Evolutionary conservation across 2,329 filamentous ascomycete genomes (phyloP), one percentile per base, ranked within the genome.

Genomic region (Cercospora sp.): DNA sequence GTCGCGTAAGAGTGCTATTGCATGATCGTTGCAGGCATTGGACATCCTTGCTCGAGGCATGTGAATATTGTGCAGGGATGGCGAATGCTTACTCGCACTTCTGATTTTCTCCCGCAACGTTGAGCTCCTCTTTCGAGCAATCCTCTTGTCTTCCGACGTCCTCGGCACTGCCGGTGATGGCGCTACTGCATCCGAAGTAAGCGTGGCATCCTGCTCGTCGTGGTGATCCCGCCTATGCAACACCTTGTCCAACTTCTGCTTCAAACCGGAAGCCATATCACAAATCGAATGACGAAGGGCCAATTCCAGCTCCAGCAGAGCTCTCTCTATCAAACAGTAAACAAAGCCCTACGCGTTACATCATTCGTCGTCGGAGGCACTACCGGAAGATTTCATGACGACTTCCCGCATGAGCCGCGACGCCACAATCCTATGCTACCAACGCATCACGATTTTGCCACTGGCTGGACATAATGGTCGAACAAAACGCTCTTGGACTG

Each of bases 181-280:
- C 20, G 62, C 62, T n/a, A 42, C 51, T 18, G 20, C 12, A 31
- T 59, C n/a, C 2, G 13, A 16, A 2, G 48, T 16, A 20, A 26
- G 3, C 8, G 7, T 36, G 18, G 8, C 51, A 62, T 62, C 9
- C 33, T 40, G 53, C 18, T 65, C 62, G n/a, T 63, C 36, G 30
- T 63, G 57, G 3, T 65, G 36, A 18, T 62, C 63, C 10, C 66
- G 48, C 51, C 61, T 23, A 16, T 68, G 66, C 63, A 68, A n/a
- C n/a, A 64, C 66, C 48, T 65, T 65, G 36, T 61, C 63, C 63
- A 68, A 58, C 66, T 68, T 68, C 28, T 68, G 66, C 66, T 68
- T 68, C 33, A 68, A 10, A 18, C 36, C 58, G 23, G 65, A 60
- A 20, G 66, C 57, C 66, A 68, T 68, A 10, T 20, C 53, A 57